phyloP scores from a whole-genome alignment of 768 basidiomycete genomes.

The Tylopilus felleus region DNA sequence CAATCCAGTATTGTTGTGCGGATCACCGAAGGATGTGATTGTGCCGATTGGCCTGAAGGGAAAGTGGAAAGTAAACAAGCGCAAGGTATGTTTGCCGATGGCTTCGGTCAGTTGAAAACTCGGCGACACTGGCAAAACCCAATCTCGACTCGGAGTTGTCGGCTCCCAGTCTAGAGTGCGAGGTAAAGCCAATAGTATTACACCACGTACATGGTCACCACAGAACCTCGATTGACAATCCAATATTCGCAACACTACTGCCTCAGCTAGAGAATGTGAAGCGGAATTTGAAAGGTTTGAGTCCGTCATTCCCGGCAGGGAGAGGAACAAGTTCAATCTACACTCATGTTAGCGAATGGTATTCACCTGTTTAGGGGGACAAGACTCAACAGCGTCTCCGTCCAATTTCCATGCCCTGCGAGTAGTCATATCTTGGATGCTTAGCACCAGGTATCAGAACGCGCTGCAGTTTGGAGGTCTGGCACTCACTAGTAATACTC shows the following conservation, averaged over 20 bases:
- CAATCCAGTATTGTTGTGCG: too few relatives aligned
- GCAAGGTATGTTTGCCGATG: too few relatives aligned
- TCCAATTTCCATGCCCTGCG: slow-evolving; percentile 6
- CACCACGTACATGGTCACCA: neutral
- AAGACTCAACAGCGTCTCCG: slow-evolving; percentile 1
- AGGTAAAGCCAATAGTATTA: neutral
- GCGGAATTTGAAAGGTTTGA: slow-evolving; percentile 8
- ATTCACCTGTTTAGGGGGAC: too few relatives aligned
- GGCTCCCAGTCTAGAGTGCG: neutral
- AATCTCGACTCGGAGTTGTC: neutral
- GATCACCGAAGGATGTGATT: too few relatives aligned
- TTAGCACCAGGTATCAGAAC: neutral
- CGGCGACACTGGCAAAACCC: neutral
- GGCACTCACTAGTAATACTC: slow-evolving; percentile 1
- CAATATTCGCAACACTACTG: neutral
- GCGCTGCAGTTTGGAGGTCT: neutral
- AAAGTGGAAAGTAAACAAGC: too few relatives aligned
- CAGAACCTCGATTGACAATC: too few relatives aligned
- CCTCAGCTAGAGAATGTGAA: neutral
- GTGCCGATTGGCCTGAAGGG: too few relatives aligned
- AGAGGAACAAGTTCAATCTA: slow-evolving; percentile 7
- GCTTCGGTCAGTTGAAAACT: too few relatives aligned
- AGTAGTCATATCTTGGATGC: slow-evolving; percentile 1
- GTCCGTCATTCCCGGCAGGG: neutral
- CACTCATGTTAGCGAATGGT: neutral